Percentiles rank a stretch among this genome's conserved stretches.
Conservation (phyloP, 345 rosid genomes). For the Chamaenerion angustifolium region DNA sequence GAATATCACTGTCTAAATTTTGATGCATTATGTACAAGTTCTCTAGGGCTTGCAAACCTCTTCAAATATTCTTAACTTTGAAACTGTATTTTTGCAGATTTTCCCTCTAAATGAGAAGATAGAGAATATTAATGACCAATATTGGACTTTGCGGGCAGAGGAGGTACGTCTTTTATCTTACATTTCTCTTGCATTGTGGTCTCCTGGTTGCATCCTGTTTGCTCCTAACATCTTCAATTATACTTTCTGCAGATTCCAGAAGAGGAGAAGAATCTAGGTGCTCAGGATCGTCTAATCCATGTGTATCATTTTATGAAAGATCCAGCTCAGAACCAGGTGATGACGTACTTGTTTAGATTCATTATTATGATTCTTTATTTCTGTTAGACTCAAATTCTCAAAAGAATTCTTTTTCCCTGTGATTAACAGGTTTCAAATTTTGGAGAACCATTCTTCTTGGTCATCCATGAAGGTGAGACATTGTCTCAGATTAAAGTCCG, state of each 20-base stretch:
- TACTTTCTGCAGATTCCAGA: slow-evolving; percentile 47
- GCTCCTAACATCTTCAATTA: neutral
- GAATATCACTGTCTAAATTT: too few species aligned
- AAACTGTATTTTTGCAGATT: slow-evolving; percentile 11
- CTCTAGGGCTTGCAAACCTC: too few species aligned
- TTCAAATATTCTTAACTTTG: neutral
- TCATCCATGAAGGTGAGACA: slow-evolving; percentile 83
- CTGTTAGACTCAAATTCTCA: too few species aligned
- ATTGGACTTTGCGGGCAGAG: slow-evolving; percentile 71
- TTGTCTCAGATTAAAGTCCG: slow-evolving; percentile 63
- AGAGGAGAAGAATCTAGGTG: slow-evolving; percentile 78
- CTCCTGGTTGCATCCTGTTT: neutral
- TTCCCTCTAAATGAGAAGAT: neutral
- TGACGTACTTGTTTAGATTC: slow-evolving; percentile 6
- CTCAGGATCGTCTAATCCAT: slow-evolving; percentile 69
- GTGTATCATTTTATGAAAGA: slow-evolving; percentile 85
- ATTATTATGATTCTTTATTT: neutral
- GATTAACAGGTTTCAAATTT: slow-evolving; percentile 81
- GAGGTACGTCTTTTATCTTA: slow-evolving; percentile 24
- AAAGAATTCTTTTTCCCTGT: neutral
- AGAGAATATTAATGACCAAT: slow-evolving; percentile 68
- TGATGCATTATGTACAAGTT: too few species aligned
- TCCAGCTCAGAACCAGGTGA: slow-evolving; percentile 61
- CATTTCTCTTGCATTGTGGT: neutral
- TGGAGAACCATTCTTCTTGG: slow-evolving; percentile 94